phyloP scores from a whole-genome alignment of 116 monocot genomes.

The Cymodocea nodosa region DNA sequence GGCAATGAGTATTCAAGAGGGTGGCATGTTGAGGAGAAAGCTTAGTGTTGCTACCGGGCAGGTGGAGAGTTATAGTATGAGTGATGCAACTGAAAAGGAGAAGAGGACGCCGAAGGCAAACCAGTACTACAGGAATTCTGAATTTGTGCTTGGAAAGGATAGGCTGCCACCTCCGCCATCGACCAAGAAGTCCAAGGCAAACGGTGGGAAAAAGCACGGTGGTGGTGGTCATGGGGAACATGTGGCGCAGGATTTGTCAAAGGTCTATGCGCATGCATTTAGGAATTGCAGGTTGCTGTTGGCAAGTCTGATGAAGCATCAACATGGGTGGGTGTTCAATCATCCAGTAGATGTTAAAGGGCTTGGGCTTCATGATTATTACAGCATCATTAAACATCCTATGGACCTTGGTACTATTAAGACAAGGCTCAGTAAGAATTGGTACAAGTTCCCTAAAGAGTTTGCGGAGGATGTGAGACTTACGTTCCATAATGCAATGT shows the following conservation, averaged over 20 bases:
- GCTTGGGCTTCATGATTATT: conserved; percentile 54
- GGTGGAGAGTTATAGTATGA: conserved; percentile 14
- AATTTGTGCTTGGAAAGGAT: conserved; percentile 45
- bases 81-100: conserved; percentile 38
- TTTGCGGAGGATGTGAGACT: conserved; percentile 75
- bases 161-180: conserved; percentile 25
- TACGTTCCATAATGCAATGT: conserved; percentile 66
- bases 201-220: conserved; percentile 18
- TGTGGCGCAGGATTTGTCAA: background rate
- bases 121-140: conserved; percentile 37
- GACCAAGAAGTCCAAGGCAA: conserved; percentile 22
- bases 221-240: conserved; percentile 2
- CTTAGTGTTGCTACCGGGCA: conserved; percentile 20
- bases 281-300: conserved; percentile 37
- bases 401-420: conserved; percentile 67
- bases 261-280: conserved; percentile 35
- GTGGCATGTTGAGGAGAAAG: conserved; percentile 15
- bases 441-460: conserved; percentile 49
- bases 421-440: conserved; percentile 20
- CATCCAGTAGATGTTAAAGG: conserved; percentile 44
- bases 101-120: conserved; percentile 54
- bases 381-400: conserved; percentile 46
- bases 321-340: conserved; percentile 67
- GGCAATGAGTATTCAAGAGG: conserved; percentile 1
- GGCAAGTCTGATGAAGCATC: conserved; percentile 58